Conservation (phyloP, 2,329 filamentous ascomycete genomes). For the Endothia cerciana region DNA sequence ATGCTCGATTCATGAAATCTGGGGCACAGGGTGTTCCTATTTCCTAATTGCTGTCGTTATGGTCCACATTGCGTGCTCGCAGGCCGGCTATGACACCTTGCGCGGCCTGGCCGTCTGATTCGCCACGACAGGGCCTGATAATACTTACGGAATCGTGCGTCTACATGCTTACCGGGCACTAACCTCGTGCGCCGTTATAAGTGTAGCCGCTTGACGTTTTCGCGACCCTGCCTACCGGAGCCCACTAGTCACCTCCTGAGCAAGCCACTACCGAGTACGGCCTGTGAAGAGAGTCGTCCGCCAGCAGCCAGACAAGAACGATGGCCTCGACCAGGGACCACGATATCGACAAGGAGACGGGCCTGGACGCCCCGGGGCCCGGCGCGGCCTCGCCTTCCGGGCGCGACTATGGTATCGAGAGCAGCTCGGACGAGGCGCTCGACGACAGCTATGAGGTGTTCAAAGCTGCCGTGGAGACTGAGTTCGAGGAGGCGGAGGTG, state of each 20-base stretch:
- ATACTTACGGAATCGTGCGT: not conserved
- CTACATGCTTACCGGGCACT: not conserved
- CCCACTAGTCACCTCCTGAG: not conserved
- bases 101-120: conserved; percentile 4
- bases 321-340: conserved; percentile 22
- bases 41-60: conserved; percentile 3
- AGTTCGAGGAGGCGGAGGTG: conserved; percentile 35
- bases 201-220: not conserved
- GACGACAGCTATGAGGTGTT: conserved; percentile 41
- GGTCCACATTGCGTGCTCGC: conserved; percentile 29
- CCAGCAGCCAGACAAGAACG: not conserved
- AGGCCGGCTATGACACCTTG: conserved; percentile 17
- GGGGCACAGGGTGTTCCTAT: not conserved
- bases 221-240: conserved; percentile 11
- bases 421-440: conserved; percentile 32
- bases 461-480: conserved; percentile 33
- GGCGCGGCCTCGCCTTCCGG: not conserved
- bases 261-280: not conserved
- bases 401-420: conserved; percentile 27
- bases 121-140: conserved; percentile 6
- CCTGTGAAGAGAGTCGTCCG: not conserved
- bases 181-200: not conserved
- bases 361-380: not conserved
- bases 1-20: conserved; percentile 6
- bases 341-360: conserved; percentile 18